Conservation (phyloP, 208 protist genomes). For the Porcisia hertigi region DNA sequence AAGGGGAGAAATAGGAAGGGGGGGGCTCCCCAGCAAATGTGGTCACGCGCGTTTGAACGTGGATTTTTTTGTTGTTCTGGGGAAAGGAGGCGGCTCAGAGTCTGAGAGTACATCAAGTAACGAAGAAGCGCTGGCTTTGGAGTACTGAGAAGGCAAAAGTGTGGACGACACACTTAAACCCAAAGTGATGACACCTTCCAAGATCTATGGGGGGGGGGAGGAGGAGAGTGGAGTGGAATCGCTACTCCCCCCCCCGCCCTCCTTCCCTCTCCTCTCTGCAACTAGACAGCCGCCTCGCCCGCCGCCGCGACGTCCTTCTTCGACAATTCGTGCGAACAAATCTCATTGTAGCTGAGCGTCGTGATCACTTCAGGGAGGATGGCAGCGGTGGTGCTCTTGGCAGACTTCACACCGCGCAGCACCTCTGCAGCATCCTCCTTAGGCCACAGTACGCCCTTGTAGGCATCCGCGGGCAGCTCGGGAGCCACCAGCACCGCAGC, state of each 20-base stretch:
- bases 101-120: background rate
- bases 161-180: no score
- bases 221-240: background rate
- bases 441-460: constrained; percentile 54
- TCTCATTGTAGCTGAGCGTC: constrained; percentile 35
- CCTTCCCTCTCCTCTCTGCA: no score
- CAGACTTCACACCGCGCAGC: constrained; percentile 34
- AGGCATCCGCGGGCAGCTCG: constrained; percentile 21
- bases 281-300: constrained; percentile 33
- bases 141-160: no score
- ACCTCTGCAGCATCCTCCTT: constrained; percentile 68
- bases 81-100: background rate
- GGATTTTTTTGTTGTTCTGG: background rate
- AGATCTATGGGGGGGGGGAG: background rate
- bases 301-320: constrained; percentile 56
- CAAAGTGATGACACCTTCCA: background rate
- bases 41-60: background rate
- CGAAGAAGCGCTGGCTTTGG: no score
- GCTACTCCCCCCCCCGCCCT: no score
- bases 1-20: no score
- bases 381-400: constrained; percentile 24
- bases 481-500: constrained; percentile 30
- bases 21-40: no score
- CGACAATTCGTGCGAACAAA: constrained; percentile 49
- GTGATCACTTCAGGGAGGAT: constrained; percentile 31